Conservation (phyloP, 352 stramenopile species). For the Globisporangium uncinulatum region DNA sequence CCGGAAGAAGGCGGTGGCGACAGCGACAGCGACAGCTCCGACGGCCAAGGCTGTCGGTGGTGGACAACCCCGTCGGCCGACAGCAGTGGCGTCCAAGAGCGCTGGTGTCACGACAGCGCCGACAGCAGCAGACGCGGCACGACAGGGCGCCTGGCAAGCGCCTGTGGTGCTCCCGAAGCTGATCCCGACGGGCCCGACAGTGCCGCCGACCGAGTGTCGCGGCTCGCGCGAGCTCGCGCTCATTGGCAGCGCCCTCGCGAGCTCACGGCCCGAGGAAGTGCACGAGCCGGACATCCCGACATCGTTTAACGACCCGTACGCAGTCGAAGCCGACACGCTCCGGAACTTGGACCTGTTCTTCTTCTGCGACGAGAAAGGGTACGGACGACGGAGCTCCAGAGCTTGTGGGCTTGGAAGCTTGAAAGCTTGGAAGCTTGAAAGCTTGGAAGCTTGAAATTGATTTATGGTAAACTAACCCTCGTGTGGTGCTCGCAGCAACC, state of each 20-base stretch:
- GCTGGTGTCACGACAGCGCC: no score
- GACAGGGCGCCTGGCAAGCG: slow-evolving; percentile 4
- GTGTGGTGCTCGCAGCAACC: slow-evolving; percentile 31
- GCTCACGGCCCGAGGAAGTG: slow-evolving; percentile 35
- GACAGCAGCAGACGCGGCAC: background rate
- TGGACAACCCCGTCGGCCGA: no score
- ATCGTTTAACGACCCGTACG: slow-evolving; percentile 66
- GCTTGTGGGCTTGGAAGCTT: no score
- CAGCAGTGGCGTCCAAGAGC: background rate
- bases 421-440: no score
- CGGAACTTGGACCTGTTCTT: slow-evolving; percentile 82
- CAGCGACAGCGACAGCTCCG: slow-evolving; percentile 15
- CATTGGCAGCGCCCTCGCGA: slow-evolving; percentile 21
- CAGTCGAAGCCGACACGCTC: slow-evolving; percentile 55
- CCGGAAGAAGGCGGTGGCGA: slow-evolving; percentile 6
- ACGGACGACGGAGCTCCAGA: slow-evolving; percentile 7
- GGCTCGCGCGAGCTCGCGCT: slow-evolving; percentile 54
- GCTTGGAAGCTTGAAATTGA: no score
- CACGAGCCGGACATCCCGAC: slow-evolving; percentile 52
- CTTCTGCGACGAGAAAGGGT: slow-evolving; percentile 84
- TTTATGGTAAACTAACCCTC: background rate
- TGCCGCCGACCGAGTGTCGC: slow-evolving; percentile 49
- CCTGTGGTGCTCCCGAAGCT: slow-evolving; percentile 44
- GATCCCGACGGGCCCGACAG: slow-evolving; percentile 51
- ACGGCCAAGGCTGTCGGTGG: background rate